A percentile compares a stretch with the other conserved stretches of the same genome.
phyloP scores from a whole-genome alignment of 2,329 filamentous ascomycete species.

The Neopestalotiopsis rosae region DNA sequence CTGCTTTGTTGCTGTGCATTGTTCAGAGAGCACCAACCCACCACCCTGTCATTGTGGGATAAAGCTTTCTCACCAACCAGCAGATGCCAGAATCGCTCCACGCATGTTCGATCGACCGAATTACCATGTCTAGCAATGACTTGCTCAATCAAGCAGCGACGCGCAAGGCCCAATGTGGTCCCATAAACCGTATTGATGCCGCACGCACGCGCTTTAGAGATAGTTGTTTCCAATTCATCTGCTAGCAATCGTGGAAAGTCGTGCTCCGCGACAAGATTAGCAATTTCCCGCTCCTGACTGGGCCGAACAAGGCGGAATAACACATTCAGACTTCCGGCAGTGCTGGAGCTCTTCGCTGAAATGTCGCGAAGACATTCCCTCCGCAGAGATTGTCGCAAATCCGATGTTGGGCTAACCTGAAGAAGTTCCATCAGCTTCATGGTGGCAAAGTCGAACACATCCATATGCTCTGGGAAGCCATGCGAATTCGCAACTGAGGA shows the following conservation, averaged over 20 bases:
- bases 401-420: constrained; percentile 53
- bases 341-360: constrained; percentile 63
- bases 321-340: constrained; percentile 76
- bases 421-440: constrained; percentile 67
- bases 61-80: constrained; percentile 70
- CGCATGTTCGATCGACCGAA: constrained; percentile 66
- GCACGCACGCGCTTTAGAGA: constrained; percentile 45
- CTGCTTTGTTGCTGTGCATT: constrained; percentile 44
- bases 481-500: constrained; percentile 63
- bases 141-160: constrained; percentile 60
- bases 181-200: constrained; percentile 51
- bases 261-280: constrained; percentile 63
- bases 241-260: constrained; percentile 66
- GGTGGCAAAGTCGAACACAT: constrained; percentile 68
- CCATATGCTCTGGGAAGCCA: constrained; percentile 60
- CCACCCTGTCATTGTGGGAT: constrained; percentile 64
- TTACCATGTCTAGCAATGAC: constrained; percentile 66
- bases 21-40: constrained; percentile 73
- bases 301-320: constrained; percentile 56
- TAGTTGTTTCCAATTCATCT: constrained; percentile 66
- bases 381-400: constrained; percentile 68
- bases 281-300: constrained; percentile 56
- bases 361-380: constrained; percentile 73
- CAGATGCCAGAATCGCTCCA: constrained; percentile 71
- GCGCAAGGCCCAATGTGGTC: constrained; percentile 55